Percentiles rank a stretch among this genome's conserved stretches.
These are phyloP conservation scores for Vaccinium darrowii DNA, from an alignment of 148 eudicot genomes.

Conservation along the genomic window DNA sequence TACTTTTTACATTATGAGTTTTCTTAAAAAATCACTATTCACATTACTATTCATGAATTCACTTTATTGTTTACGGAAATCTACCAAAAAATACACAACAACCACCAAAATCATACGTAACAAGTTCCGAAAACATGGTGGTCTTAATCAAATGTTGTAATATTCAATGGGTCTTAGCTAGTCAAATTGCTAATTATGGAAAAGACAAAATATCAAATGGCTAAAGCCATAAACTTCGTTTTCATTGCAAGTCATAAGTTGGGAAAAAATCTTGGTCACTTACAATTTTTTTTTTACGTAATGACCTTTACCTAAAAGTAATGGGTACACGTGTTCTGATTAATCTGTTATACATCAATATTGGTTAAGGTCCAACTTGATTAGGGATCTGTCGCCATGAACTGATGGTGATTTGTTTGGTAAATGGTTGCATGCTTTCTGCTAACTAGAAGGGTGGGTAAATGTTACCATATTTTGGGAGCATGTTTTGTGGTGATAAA, in stretches of 20 bases:
- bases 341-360: background rate
- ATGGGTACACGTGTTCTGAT: background rate
- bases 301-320: background rate
- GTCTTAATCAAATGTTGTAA: background rate
- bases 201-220: background rate
- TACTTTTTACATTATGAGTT: too few relatives aligned
- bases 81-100: too few relatives aligned
- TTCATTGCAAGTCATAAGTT: background rate
- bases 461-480: background rate
- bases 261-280: background rate
- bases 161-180: background rate
- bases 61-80: too few relatives aligned
- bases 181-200: background rate
- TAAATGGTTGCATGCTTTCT: background rate
- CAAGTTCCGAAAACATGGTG: background rate
- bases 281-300: background rate
- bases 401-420: slow-evolving; percentile 13
- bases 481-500: background rate
- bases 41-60: too few relatives aligned
- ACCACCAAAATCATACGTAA: too few relatives aligned
- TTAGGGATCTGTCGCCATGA: background rate
- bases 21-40: too few relatives aligned
- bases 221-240: background rate
- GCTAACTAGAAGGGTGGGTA: background rate
- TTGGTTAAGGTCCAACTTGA: background rate